Evolutionary conservation across 1,139 yeast species (phyloP).

Genomic region (Geotrichum reessii): DNA sequence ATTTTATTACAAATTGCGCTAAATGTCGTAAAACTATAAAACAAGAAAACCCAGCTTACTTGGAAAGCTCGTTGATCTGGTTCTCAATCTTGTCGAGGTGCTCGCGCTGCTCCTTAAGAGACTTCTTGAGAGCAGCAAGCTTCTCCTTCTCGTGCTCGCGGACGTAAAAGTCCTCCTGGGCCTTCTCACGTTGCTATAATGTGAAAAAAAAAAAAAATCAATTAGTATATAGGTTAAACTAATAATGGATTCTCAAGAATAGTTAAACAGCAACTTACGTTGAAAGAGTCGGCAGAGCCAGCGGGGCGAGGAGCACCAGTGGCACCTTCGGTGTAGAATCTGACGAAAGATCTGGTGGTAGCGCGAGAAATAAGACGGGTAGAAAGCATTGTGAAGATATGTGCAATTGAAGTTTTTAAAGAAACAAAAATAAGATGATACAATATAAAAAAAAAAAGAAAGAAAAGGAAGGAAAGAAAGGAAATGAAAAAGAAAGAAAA

Average conservation of each 20-base stretch:
- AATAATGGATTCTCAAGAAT: not conserved
- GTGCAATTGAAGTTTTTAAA: not conserved
- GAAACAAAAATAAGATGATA: not conserved
- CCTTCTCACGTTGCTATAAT: conserved; percentile 57
- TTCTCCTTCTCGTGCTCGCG: conserved; percentile 60
- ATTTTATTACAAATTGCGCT: not conserved
- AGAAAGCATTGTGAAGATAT: conserved; percentile 10
- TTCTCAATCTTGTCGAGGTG: conserved; percentile 30
- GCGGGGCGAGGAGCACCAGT: conserved; percentile 50
- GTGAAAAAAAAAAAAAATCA: not conserved
- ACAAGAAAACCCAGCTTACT: not conserved
- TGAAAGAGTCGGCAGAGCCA: conserved; percentile 48
- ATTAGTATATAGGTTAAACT: not conserved
- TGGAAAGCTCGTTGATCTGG: conserved; percentile 21
- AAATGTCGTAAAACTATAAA: not conserved
- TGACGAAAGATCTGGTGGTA: conserved; percentile 29
- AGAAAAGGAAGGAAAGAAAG: not conserved
- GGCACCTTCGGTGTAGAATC: conserved; percentile 50
- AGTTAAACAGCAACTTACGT: conserved; percentile 33
- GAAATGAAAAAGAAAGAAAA: not conserved
- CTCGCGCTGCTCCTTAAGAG: conserved; percentile 45
- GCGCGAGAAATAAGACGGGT: conserved; percentile 14
- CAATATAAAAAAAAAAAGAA: not conserved
- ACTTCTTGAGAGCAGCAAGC: conserved; percentile 45
- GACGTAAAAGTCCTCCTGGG: conserved; percentile 61